Conservation (phyloP, 208 protist species). For the Entamoeba invadens region DNA sequence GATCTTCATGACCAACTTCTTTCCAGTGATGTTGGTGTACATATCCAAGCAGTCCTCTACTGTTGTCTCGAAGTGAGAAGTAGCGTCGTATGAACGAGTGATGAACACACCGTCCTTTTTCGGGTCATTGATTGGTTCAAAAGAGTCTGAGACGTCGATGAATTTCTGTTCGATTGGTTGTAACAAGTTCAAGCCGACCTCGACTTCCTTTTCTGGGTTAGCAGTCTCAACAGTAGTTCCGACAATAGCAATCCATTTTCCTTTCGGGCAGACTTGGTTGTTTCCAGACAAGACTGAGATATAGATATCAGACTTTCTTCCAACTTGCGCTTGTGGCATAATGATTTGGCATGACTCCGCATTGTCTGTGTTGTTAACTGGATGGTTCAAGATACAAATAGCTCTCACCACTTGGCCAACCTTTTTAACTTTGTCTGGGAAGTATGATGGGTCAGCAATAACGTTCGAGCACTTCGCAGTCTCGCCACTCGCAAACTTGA, state of each 20-base stretch:
- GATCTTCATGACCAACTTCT: constrained; percentile 28
- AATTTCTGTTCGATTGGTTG: constrained; percentile 54
- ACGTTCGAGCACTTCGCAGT: constrained; percentile 67
- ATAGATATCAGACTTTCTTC: constrained; percentile 85
- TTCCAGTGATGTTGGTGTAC: constrained; percentile 79
- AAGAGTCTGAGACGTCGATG: constrained; percentile 56
- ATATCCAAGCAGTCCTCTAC: constrained; percentile 80
- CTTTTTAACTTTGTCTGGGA: constrained; percentile 71
- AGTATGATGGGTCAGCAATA: constrained; percentile 94
- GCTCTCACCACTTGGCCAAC: constrained; percentile 75
- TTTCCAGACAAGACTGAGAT: constrained; percentile 65
- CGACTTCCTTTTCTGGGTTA: constrained; percentile 73
- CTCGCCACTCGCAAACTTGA: constrained; percentile 60
- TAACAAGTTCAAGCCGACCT: constrained; percentile 68
- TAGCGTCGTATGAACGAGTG: constrained; percentile 67
- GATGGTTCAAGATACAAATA: constrained; percentile 83
- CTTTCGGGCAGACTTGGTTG: constrained; percentile 79
- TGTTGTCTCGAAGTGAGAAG: constrained; percentile 92
- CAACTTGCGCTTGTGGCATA: constrained; percentile 77
- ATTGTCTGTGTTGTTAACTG: constrained; percentile 28
- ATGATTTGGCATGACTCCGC: constrained; percentile 80
- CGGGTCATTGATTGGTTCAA: constrained; percentile 67
- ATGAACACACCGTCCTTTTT: constrained; percentile 68
- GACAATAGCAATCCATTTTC: constrained; percentile 86
- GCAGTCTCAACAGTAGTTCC: constrained; percentile 82